Base-by-base conservation (phyloP, 1,139 yeast species). In the Hyphopichia burtonii region DNA sequence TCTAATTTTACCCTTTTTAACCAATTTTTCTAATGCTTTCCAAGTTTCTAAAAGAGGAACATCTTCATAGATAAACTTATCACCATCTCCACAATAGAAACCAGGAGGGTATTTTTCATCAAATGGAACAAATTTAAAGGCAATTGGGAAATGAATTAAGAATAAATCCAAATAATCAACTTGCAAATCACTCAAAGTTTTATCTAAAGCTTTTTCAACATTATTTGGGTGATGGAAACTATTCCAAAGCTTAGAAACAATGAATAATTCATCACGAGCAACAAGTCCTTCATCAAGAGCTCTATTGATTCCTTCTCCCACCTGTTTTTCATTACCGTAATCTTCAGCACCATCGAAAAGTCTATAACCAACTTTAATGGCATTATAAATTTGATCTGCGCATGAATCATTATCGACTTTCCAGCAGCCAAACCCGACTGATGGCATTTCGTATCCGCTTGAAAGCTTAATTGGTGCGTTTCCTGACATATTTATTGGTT, bases 171-270 rank as follows among this genome's bases (percentile, higher is more conserved):
- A 52, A 66, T 83, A 86, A 34, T 85, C 93, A 53, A 86, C 66
- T 30, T 75, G 66, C 66, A 86, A 69, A 56, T 85, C 93, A 27
- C 62, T 50, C 56, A 87, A 74, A 44, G 87, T 83, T 55, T 74
- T 81, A 49, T 81, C 68, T 53, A 86, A 66, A 15, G 89, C 89
- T 43, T 58, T 50, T 49, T 70, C 77, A 42, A 80, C 84, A 52
- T 77, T 61, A 51, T 80, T 74, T 31, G 83, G 83, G 65, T 81
- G 82, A 61, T 86, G 96, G 74, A 61, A 84, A 51, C 68, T 72
- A 74, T 86, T 87, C 94, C 95, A 87, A 55, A 86, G 71, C 68
- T 88, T 88, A 43, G 95, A 84, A 37, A 86, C 85, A 52, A 87
- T 71, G 61, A 82, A 81, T 50, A 88, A 65, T 37, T 87, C 94